Evolutionary conservation across 768 basidiomycete species (phyloP), one percentile per base, ranked within the genome.

Genomic region (Phallus indusiatus): DNA sequence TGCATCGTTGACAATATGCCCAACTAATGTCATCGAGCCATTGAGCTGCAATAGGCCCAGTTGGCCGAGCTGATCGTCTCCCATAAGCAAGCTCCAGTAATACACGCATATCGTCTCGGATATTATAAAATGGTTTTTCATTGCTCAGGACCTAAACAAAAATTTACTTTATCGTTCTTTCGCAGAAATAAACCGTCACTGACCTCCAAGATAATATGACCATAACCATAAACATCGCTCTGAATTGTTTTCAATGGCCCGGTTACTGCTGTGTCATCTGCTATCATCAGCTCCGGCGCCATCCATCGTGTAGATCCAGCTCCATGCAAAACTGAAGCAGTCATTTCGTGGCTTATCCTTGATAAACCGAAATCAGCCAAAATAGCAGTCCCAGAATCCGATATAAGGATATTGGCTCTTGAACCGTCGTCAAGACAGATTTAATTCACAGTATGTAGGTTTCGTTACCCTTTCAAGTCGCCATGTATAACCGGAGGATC

Each of bases 341-440:
- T 64, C 52, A 24, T 70, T 63, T 59, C 57, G 34, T 59, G 57
- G 20, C 49, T 51, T 14, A 69, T 66, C 18, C 64, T 64, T 1
- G 63, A 65, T 14, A 81, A 67, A 14, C 80, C 80, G 55, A 81
- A 81, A 63, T 81, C 79, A 24, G 79, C 74, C 5, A 81, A 68
- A 57, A 77, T 78, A 12, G 79, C 80, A 24, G 69, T 67, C 16
- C 71, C 71, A 14, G 68, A 61, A 5, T 63, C 67, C 5, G 75
- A 75, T 17, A 81, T 70, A 22, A 81, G 71, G 49, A 81, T 76
- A 58, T 81, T 81, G 22, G 14, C 71, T 73, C 78, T 78, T 28
- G 28, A 47, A 20, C 24, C 20, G 37, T 42, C 17, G 8, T 34
- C 14, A 46, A n/a, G 59, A 55, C 36, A 37, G 53, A 24, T 54